These are phyloP conservation scores for Prunus fruticosa DNA, from an alignment of 306 rosid species.

Conservation along the genomic window DNA sequence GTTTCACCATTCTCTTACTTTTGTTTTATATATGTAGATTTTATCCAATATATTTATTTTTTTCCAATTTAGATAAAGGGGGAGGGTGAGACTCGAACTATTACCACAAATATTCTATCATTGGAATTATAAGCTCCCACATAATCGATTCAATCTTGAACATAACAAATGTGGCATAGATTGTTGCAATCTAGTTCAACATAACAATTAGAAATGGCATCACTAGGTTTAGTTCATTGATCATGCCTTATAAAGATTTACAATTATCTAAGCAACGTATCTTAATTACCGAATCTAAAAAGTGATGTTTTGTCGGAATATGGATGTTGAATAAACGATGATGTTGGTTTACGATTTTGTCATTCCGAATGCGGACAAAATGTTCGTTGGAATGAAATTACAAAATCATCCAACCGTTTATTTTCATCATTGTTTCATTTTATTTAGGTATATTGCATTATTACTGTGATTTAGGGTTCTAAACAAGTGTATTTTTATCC, in stretches of 20 bases:
- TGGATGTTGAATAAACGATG: not conserved
- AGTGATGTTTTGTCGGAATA: not conserved
- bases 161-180: not conserved
- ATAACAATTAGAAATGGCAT: not conserved
- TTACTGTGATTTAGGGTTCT: not conserved
- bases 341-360: not conserved
- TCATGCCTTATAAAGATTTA: not conserved
- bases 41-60: no score
- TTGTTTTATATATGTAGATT: no score
- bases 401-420: not conserved
- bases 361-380: not conserved
- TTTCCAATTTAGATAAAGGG: no score
- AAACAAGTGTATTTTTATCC: not conserved
- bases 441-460: not conserved
- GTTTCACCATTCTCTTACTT: no score
- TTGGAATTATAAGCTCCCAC: not conserved
- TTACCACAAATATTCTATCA: not conserved
- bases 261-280: not conserved
- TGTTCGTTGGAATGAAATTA: not conserved
- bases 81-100: not conserved
- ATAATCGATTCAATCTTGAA: not conserved
- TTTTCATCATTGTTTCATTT: not conserved
- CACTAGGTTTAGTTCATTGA: not conserved
- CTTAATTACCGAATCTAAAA: not conserved
- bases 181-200: not conserved